Percentiles rank a stretch among this genome's conserved stretches.
Conservation (phyloP, 2,329 filamentous ascomycete species). For the Aspergillus versicolor region DNA sequence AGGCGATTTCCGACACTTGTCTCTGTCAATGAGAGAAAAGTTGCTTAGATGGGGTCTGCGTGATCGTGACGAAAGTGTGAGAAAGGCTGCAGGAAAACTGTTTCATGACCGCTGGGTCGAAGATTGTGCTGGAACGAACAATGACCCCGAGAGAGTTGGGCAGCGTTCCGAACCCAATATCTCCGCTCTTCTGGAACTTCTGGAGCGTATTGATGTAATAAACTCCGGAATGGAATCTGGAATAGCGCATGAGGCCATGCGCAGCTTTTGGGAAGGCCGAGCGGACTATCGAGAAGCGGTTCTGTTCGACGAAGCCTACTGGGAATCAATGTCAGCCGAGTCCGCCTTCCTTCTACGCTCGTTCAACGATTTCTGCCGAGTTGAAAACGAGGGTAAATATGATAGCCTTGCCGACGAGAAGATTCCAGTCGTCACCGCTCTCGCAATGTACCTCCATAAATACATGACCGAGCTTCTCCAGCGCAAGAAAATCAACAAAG, state of each 20-base stretch:
- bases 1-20: conserved; percentile 91
- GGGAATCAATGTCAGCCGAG: conserved; percentile 63
- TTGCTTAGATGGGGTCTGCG: conserved; percentile 90
- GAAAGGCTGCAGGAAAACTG: conserved; percentile 83
- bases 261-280: conserved; percentile 90
- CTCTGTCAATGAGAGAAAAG: conserved; percentile 91
- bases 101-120: conserved; percentile 98
- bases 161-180: conserved; percentile 65
- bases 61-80: conserved; percentile 90
- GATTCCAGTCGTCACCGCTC: conserved; percentile 87
- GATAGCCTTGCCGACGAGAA: conserved; percentile 83
- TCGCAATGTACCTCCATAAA: conserved; percentile 81
- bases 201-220: conserved; percentile 91
- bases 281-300: conserved; percentile 55
- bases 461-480: conserved; percentile 62
- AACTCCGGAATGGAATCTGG: conserved; percentile 88
- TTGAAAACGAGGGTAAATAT: conserved; percentile 70
- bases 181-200: conserved; percentile 81
- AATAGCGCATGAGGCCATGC: conserved; percentile 91
- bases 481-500: conserved; percentile 36
- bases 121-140: conserved; percentile 74
- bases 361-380: conserved; percentile 89
- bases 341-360: conserved; percentile 86
- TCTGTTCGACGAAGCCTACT: conserved; percentile 46
- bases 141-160: conserved; percentile 53